Evolutionary conservation across 257 asterid species (phyloP).

Genomic region (Lycium barbarum): DNA sequence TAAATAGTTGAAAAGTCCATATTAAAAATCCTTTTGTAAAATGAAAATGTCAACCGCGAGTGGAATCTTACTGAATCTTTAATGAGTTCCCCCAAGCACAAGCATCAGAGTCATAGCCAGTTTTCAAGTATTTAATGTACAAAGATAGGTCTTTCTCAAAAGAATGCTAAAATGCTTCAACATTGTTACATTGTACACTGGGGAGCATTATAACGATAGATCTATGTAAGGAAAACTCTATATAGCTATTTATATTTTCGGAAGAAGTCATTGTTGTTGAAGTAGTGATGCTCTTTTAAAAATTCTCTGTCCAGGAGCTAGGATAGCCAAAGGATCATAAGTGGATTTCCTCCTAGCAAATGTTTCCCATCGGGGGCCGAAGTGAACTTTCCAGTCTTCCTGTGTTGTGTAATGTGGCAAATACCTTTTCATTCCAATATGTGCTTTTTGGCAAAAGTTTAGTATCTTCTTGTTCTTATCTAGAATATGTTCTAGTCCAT

Average conservation of each 20-base stretch:
- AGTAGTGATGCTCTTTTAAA: constrained; percentile 56
- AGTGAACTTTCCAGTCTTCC: constrained; percentile 91
- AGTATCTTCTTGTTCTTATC: constrained; percentile 63
- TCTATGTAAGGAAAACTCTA: constrained; percentile 26
- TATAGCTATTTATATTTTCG: constrained; percentile 26
- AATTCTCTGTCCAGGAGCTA: constrained; percentile 93
- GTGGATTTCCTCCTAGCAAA: constrained; percentile 65
- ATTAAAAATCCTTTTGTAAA: background rate
- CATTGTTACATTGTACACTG: constrained; percentile 24
- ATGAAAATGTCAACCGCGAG: constrained; percentile 1
- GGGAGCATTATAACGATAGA: constrained; percentile 22
- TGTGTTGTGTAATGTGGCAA: constrained; percentile 73
- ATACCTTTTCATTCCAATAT: constrained; percentile 80
- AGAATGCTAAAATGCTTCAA: constrained; percentile 23
- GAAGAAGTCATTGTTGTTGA: constrained; percentile 41
- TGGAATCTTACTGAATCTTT: constrained; percentile 7
- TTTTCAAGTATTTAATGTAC: constrained; percentile 24
- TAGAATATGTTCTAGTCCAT: constrained; percentile 65
- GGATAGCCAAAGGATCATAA: constrained; percentile 86
- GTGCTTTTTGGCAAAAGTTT: constrained; percentile 49
- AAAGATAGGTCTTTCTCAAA: constrained; percentile 23
- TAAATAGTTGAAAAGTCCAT: background rate
- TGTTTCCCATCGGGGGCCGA: constrained; percentile 76
- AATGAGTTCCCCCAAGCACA: constrained; percentile 22
- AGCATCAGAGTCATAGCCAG: constrained; percentile 12